Evolutionary conservation across 768 basidiomycete genomes (phyloP).

Genomic region (Punctularia strigosozonata): DNA sequence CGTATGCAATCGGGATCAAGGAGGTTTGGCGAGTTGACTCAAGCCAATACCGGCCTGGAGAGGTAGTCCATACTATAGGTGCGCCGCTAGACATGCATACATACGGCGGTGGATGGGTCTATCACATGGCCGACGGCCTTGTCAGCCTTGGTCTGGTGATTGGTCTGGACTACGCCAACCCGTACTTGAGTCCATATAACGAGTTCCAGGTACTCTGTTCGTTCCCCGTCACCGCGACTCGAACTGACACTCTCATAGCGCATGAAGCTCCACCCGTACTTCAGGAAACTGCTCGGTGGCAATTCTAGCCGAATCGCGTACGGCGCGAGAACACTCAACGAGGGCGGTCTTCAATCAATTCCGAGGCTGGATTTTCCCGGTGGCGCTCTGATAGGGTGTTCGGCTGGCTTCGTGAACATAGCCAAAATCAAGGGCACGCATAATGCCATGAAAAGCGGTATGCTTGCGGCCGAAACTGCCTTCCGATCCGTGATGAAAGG

Average conservation of each 20-base stretch:
- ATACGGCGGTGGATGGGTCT: slow-evolving; percentile 88
- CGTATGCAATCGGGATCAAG: slow-evolving; percentile 92
- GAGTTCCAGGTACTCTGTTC: slow-evolving; percentile 69
- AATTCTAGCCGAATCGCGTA: slow-evolving; percentile 74
- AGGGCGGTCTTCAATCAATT: slow-evolving; percentile 88
- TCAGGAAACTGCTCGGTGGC: slow-evolving; percentile 66
- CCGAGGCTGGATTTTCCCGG: slow-evolving; percentile 85
- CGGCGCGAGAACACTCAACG: slow-evolving; percentile 80
- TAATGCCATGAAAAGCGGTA: slow-evolving; percentile 98
- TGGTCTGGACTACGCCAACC: slow-evolving; percentile 91
- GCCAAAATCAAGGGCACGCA: slow-evolving; percentile 99
- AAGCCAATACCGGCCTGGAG: slow-evolving; percentile 51
- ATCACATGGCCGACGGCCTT: slow-evolving; percentile 90
- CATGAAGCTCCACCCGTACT: slow-evolving; percentile 96
- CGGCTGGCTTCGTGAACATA: slow-evolving; percentile 92
- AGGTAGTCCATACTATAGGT: slow-evolving; percentile 90
- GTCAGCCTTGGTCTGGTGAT: slow-evolving; percentile 88
- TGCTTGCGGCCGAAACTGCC: slow-evolving; percentile 89
- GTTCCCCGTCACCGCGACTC: not conserved
- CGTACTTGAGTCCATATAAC: slow-evolving; percentile 82
- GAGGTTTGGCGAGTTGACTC: slow-evolving; percentile 90
- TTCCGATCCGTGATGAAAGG: slow-evolving; percentile 40
- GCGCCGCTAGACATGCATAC: slow-evolving; percentile 81
- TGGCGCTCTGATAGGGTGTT: slow-evolving; percentile 89
- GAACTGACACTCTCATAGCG: slow-evolving; percentile 28